A percentile compares a stretch with the other conserved stretches of the same genome.
These are phyloP conservation scores for Suillus fuscotomentosus DNA, from an alignment of 768 basidiomycete species.

Conservation along the genomic window DNA sequence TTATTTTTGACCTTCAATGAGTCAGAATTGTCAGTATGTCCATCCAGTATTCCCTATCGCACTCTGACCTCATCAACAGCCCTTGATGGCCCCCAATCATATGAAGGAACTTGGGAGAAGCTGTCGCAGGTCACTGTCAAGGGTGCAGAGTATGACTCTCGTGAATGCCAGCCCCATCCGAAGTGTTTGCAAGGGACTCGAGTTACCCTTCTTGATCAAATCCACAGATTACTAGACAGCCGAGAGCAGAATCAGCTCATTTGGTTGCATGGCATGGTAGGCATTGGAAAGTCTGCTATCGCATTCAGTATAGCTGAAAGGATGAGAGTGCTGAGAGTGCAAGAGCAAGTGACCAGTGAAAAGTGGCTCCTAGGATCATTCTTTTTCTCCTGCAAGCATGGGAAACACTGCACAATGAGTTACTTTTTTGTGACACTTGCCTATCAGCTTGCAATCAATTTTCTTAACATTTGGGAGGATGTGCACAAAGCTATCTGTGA, in stretches of 20 bases:
- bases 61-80: neutral
- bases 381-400: neutral
- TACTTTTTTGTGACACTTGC: neutral
- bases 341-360: neutral
- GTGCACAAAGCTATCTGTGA: neutral
- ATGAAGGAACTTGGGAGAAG: neutral
- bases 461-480: neutral
- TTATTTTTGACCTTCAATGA: neutral
- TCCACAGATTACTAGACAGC: neutral
- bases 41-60: neutral
- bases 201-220: neutral
- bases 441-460: neutral
- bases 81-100: neutral
- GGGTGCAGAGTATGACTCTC: neutral
- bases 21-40: neutral
- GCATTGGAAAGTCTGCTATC: neutral
- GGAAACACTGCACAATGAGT: neutral
- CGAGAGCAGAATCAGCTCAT: neutral
- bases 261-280: neutral
- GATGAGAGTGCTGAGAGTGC: neutral
- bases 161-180: neutral
- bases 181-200: neutral
- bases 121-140: neutral
- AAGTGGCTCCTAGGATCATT: neutral
- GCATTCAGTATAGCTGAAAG: neutral